phyloP scores from a whole-genome alignment of 2,329 filamentous ascomycete genomes.

The Mycosphaerelloides madeirae region DNA sequence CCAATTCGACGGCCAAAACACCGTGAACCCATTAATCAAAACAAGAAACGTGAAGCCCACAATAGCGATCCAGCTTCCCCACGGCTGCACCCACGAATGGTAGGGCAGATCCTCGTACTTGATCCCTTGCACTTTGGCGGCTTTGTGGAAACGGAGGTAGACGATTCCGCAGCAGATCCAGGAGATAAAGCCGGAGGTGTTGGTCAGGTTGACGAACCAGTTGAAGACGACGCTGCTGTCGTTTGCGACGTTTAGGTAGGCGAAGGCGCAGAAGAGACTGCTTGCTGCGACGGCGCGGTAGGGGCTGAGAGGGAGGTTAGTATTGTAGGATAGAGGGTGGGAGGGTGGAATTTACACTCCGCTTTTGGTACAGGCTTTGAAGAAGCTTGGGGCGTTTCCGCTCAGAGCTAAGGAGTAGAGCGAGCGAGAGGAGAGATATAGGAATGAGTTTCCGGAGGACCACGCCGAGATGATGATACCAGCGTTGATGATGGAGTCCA shows the following conservation, averaged over 20 bases:
- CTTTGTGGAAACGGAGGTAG: constrained; percentile 57
- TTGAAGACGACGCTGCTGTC: constrained; percentile 50
- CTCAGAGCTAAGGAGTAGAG: constrained; percentile 55
- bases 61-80: constrained; percentile 59
- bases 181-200: constrained; percentile 50
- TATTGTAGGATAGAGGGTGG: not conserved
- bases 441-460: constrained; percentile 53
- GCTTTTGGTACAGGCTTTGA: constrained; percentile 53
- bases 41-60: constrained; percentile 57
- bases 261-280: constrained; percentile 42
- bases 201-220: constrained; percentile 69
- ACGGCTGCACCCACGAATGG: constrained; percentile 55
- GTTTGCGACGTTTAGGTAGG: constrained; percentile 47
- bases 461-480: constrained; percentile 62
- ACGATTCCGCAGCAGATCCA: constrained; percentile 54
- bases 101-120: constrained; percentile 48
- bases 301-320: constrained; percentile 27
- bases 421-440: constrained; percentile 50
- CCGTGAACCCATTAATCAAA: constrained; percentile 69
- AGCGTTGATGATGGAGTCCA: constrained; percentile 65
- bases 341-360: constrained; percentile 42
- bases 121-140: constrained; percentile 51
- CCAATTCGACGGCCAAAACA: constrained; percentile 66
- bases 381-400: constrained; percentile 56
- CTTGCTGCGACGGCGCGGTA: constrained; percentile 44